Conservation (phyloP, 1,284 basidiomycete genomes). For the Boletus sp. region DNA sequence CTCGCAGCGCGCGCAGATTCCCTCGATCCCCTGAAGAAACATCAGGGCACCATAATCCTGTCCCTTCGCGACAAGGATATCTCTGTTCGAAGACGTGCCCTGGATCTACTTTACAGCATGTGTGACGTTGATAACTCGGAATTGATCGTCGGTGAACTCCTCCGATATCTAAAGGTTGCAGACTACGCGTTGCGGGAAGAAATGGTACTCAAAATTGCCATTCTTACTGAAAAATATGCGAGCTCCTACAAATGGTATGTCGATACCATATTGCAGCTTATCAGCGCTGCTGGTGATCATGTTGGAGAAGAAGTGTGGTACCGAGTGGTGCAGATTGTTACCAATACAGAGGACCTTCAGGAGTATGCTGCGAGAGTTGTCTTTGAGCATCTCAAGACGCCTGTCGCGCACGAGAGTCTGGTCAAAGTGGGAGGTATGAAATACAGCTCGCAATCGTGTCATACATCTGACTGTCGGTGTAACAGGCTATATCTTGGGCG, state of each 20-base stretch:
- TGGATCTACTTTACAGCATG: slow-evolving; percentile 98
- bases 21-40: slow-evolving; percentile 90
- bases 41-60: slow-evolving; percentile 94
- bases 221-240: slow-evolving; percentile 97
- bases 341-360: slow-evolving; percentile 96
- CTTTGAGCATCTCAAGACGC: slow-evolving; percentile 84
- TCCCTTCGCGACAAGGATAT: slow-evolving; percentile 97
- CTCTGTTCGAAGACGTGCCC: slow-evolving; percentile 88
- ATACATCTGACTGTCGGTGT: slow-evolving; percentile 13
- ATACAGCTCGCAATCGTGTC: background rate
- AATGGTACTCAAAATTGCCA: slow-evolving; percentile 98
- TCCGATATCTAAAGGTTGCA: slow-evolving; percentile 90
- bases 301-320: slow-evolving; percentile 99
- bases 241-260: slow-evolving; percentile 96
- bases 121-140: slow-evolving; percentile 97
- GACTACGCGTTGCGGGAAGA: slow-evolving; percentile 97
- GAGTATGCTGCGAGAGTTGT: slow-evolving; percentile 95
- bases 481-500: slow-evolving; percentile 91
- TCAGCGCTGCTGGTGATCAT: slow-evolving; percentile 96
- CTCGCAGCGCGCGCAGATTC: slow-evolving; percentile 92
- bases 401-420: slow-evolving; percentile 94
- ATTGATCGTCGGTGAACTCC: slow-evolving; percentile 90
- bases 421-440: slow-evolving; percentile 90
- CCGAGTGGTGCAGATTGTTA: slow-evolving; percentile 97
- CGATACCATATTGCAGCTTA: slow-evolving; percentile 93